phyloP scores from a whole-genome alignment of 139 green algal genomes.

The Pleodorina starrii region DNA sequence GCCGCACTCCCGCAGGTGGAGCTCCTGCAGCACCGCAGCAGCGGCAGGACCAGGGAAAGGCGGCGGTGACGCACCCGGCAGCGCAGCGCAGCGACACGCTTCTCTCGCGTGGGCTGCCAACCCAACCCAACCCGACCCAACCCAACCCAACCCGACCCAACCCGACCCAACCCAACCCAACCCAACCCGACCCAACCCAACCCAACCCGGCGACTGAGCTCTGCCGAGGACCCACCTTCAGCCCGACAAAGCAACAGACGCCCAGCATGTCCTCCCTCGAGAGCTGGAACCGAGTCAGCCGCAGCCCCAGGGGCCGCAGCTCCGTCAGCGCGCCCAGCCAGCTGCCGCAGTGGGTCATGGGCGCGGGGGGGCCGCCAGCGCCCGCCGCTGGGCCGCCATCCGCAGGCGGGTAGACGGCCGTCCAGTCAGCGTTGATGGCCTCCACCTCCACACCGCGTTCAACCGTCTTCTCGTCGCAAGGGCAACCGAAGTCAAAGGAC shows the following conservation, averaged over 20 bases:
- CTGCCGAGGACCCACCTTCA: neutral
- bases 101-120: neutral
- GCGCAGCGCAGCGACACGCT: neutral
- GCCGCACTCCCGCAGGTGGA: neutral
- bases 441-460: neutral
- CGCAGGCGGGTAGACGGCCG: too few species aligned
- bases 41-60: neutral
- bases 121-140: neutral
- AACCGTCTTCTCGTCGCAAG: neutral
- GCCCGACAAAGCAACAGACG: too few species aligned
- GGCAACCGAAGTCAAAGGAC: neutral
- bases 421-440: neutral
- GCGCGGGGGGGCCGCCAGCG: neutral
- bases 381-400: too few species aligned
- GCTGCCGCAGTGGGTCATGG: too few species aligned
- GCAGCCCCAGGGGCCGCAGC: too few species aligned
- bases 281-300: too few species aligned
- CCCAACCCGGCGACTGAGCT: neutral
- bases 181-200: neutral
- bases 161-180: neutral
- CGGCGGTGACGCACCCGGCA: neutral
- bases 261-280: too few species aligned
- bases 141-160: neutral
- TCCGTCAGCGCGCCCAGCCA: too few species aligned
- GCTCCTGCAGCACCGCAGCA: neutral